Base-by-base conservation (phyloP, 1,284 basidiomycete species). In the Cutaneotrichosporon spelunceum region DNA sequence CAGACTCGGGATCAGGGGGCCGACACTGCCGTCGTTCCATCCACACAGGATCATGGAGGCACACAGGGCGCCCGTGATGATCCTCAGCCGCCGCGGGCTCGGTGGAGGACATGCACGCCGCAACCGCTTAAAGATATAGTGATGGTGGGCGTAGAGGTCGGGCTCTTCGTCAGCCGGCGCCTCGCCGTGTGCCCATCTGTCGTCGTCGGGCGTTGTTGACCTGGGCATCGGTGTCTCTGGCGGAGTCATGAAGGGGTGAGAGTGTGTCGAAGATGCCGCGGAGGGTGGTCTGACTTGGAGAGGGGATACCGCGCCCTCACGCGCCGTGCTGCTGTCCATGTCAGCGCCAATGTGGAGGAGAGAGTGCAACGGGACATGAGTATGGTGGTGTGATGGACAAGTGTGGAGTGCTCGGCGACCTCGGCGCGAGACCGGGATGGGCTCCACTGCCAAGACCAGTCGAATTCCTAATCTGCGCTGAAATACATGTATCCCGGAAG, bases 11-110 rank as follows among this genome's bases (percentile, higher is more conserved):
- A 67, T 45, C 24, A 67, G 57, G 1, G 66, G 66, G 2, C 62
- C 66, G 14, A 55, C 42, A 8, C 48, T 54, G 8, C 66, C 66
- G 7, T 64, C 62, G 21, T 65, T 64, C 66, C 66, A 67, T 5
- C 66, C 66, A 19, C 59, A 61, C 3, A 67, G 57, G 4, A 60
- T 16, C 66, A 67, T 67, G 33, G 56, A 58, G 27, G 61, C 21
- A 13, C 48, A 56, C 26, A 67, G 33, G 9, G 61, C 61, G 21
- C 42, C 57, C 34, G 45, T 39, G 27, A 63, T 60, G 44, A 45
- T 27, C n/a, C 19, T 7, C 3, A 48, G 30, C 19, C 60, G 49
- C 14, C 14, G 6, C 19, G 23, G 13, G 5, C 29, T 45, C 14
- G 61, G 60, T n/a, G 64, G 36, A 2, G 64, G 60, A n/a, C 60